Conservation (phyloP, 2,329 filamentous ascomycete species). For the Scedosporium aurantiacum region DNA sequence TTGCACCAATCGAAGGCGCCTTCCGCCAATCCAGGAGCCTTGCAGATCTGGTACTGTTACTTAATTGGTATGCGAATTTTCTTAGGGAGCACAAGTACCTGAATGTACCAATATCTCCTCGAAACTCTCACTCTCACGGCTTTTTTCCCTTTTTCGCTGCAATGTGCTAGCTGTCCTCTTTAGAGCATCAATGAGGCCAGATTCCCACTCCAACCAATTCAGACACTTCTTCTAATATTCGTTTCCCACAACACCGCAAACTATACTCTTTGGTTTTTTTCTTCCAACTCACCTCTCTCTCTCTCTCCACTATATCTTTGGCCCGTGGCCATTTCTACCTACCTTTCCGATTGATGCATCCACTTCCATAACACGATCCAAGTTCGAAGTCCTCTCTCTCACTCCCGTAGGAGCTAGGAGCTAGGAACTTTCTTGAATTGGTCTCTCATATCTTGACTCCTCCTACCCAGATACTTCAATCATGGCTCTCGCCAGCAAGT, state of each 20-base stretch:
- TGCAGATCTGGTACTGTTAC: not conserved
- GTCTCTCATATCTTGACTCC: not conserved
- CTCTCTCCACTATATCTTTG: not conserved
- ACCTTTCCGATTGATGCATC: not conserved
- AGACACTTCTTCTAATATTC: not conserved
- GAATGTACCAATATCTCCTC: not conserved
- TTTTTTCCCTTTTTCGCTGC: not conserved
- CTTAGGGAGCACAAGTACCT: not conserved
- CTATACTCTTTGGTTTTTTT: not conserved
- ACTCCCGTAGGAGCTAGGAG: not conserved
- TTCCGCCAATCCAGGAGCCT: not conserved
- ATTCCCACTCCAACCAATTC: not conserved
- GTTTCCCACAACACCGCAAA: too few species aligned
- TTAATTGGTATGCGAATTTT: not conserved
- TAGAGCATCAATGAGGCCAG: not conserved
- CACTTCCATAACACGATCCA: not conserved
- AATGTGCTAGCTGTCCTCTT: constrained; percentile 3
- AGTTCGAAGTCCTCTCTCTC: not conserved
- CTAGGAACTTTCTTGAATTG: not conserved
- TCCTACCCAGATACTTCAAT: not conserved
- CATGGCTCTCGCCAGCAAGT: constrained; percentile 1
- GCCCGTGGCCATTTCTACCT: not conserved
- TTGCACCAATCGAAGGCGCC: not conserved
- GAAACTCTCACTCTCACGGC: not conserved
- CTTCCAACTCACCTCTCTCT: not conserved